Percentiles rank a stretch among this genome's conserved stretches.
phyloP scores from a whole-genome alignment of 495 filamentous ascomycete genomes.

The Aspergillus biplanus region DNA sequence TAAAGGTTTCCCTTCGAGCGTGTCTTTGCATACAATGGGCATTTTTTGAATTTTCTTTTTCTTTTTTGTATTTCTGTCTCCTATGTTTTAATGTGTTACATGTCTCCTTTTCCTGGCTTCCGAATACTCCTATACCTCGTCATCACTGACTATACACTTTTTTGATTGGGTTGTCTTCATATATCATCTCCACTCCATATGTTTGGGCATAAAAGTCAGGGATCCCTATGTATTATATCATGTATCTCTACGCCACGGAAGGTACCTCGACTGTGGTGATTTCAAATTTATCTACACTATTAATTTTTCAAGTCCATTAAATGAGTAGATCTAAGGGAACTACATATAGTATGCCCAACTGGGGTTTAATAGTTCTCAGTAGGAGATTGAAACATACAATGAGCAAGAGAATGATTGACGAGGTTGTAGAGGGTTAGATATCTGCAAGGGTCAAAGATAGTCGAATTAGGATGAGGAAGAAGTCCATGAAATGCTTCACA shows the following conservation, averaged over 20 bases:
- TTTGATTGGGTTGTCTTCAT: constrained; percentile 17
- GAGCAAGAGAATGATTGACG: no score
- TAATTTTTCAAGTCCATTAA: constrained; percentile 2
- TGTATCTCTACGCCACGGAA: constrained; percentile 25
- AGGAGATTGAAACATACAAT: no score
- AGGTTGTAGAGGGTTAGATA: no score
- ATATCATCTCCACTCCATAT: constrained; percentile 33
- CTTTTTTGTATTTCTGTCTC: constrained; percentile 33
- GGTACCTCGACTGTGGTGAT: constrained; percentile 11
- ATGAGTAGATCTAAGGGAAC: background rate
- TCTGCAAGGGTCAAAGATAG: no score
- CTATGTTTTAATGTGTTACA: constrained; percentile 49
- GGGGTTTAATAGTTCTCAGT: no score
- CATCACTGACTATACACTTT: constrained; percentile 6
- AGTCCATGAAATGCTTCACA: no score
- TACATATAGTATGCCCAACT: no score
- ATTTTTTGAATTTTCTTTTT: constrained; percentile 33
- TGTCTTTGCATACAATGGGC: constrained; percentile 51
- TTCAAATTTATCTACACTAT: constrained; percentile 22
- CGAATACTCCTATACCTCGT: constrained; percentile 17
- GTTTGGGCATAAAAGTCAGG: constrained; percentile 29
- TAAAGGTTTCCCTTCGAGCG: constrained; percentile 37
- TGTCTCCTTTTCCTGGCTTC: constrained; percentile 44
- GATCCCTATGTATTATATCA: constrained; percentile 36
- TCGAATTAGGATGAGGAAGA: no score